Evolutionary conservation across 164 flowering plant species (phyloP).

Genomic region (Nymphaea thermarum): DNA sequence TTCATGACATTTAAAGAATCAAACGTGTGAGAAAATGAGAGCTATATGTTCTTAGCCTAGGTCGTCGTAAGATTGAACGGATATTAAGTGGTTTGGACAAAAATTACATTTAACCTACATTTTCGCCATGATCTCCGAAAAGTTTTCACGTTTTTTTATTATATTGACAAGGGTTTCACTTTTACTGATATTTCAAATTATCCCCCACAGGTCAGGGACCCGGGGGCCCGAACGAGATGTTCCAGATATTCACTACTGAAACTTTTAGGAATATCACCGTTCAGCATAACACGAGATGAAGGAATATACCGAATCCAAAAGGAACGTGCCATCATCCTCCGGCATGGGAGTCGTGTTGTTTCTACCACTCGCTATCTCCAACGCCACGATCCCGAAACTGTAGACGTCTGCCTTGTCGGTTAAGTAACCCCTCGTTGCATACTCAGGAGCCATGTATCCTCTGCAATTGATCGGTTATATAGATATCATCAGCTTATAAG

Average conservation of each 20-base stretch:
- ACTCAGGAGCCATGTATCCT: slow-evolving; percentile 68
- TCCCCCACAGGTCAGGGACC: no score
- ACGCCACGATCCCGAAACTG: slow-evolving; percentile 46
- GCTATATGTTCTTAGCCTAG: neutral
- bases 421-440: slow-evolving; percentile 45
- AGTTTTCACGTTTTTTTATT: no score
- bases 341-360: slow-evolving; percentile 23
- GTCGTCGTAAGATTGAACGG: no score
- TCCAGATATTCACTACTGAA: no score
- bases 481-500: neutral
- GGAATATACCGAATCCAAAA: slow-evolving; percentile 39
- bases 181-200: no score
- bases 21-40: neutral
- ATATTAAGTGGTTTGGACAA: no score
- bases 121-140: no score
- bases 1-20: neutral
- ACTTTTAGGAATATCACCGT: no score
- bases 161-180: no score
- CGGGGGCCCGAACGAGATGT: no score
- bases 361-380: slow-evolving; percentile 45
- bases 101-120: no score
- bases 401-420: slow-evolving; percentile 54
- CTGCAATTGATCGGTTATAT: slow-evolving; percentile 14
- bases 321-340: slow-evolving; percentile 20
- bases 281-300: no score